Percentiles rank a stretch among this genome's conserved stretches.
Evolutionary conservation across 371 early-diverging fungal species (phyloP).

Genomic region (Lichtheimia ornata): DNA sequence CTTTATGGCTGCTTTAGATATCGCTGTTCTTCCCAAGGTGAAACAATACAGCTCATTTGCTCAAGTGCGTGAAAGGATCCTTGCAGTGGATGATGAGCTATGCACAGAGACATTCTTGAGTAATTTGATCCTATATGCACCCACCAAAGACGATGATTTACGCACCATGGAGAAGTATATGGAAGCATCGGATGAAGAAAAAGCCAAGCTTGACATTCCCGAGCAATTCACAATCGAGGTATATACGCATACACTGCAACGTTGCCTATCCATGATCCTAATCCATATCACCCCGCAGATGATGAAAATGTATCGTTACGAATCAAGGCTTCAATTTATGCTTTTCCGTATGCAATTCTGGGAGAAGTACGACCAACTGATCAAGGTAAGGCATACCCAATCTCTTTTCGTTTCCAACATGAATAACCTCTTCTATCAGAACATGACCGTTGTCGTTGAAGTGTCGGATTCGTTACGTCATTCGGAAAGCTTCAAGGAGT

Average conservation of each 20-base stretch:
- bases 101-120: constrained; percentile 53
- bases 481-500: constrained; percentile 38
- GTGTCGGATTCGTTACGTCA: constrained; percentile 49
- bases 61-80: constrained; percentile 40
- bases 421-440: constrained; percentile 32
- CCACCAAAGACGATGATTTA: constrained; percentile 49
- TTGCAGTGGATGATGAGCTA: constrained; percentile 38
- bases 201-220: constrained; percentile 43
- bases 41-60: constrained; percentile 26
- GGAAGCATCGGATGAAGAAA: constrained; percentile 37
- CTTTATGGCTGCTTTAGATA: constrained; percentile 22
- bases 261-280: too few relatives aligned
- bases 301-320: constrained; percentile 50
- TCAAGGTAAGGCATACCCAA: constrained; percentile 16
- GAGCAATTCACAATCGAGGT: constrained; percentile 58
- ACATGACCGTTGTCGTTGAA: constrained; percentile 39
- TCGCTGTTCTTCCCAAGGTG: constrained; percentile 40
- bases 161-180: constrained; percentile 47
- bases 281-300: constrained; percentile 27
- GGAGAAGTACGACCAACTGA: constrained; percentile 48
- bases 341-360: constrained; percentile 49
- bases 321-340: constrained; percentile 49
- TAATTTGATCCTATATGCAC: constrained; percentile 41
- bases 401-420: not conserved
- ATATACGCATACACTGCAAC: constrained; percentile 9